Conservation (phyloP, 2,329 filamentous ascomycete genomes). For the Exserohilum turcica region DNA sequence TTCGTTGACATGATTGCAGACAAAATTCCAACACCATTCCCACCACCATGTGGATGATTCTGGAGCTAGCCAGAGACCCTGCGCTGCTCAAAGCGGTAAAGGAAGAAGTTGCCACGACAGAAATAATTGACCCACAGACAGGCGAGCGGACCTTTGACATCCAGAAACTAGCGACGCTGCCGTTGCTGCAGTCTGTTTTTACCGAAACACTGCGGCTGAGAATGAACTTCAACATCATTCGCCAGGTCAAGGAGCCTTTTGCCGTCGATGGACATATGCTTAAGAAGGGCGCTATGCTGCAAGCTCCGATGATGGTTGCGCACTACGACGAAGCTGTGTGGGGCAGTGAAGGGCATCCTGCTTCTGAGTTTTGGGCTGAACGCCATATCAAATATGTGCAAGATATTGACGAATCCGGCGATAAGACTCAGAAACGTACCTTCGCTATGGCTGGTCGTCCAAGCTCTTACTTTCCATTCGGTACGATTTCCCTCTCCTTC, state of each 20-base stretch:
- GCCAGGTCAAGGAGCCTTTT: background rate
- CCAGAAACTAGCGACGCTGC: background rate
- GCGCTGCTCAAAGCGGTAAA: background rate
- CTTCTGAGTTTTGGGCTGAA: background rate
- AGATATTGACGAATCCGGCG: background rate
- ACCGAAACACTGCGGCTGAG: background rate
- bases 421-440: background rate
- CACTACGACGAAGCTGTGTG: background rate
- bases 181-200: background rate
- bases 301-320: background rate
- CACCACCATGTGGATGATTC: background rate
- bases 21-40: background rate
- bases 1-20: background rate
- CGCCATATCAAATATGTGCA: background rate
- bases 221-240: background rate
- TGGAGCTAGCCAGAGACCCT: background rate
- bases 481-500: background rate
- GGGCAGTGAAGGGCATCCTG: background rate
- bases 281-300: background rate
- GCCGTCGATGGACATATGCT: background rate
- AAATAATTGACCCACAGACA: background rate
- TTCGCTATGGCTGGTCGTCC: background rate
- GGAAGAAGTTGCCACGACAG: background rate
- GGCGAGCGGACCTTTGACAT: background rate
- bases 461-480: background rate